Base-by-base conservation (phyloP, 768 basidiomycete genomes). In the Panellus pusillus region DNA sequence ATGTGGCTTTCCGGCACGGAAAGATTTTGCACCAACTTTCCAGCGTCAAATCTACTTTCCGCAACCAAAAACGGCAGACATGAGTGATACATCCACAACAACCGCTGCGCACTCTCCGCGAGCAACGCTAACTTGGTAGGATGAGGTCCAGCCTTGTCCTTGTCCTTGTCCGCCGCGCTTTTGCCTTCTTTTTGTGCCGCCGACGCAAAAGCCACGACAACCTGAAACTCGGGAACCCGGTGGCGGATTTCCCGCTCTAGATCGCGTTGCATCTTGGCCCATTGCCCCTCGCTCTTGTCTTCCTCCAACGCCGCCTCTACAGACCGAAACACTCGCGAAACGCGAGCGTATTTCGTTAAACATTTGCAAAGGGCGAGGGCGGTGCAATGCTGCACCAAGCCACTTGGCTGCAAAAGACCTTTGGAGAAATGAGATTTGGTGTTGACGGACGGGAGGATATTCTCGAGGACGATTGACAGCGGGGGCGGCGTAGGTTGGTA, bases 51-150 rank as follows among this genome's bases (percentile, higher is more conserved):
- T 45, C 85, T 77, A 24, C 84, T 83, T 66, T 94, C 93, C 0
- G 83, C 81, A 4, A 90, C 86, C 1, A 92, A 70, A 1, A 78
- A 73, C 0, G 93, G 91, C 27, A 95, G 68, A 54, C 83, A 85
- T 19, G 77, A 77, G 61, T 96, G 91, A 66, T 97, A 98, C 45
- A 95, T 75, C 81, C 87, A 89, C 55, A 97, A 72, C 38, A 98
- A 68, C 24, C 93, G 70, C 60, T 93, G 83, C 1, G 93, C 84
- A 45, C 81, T 79, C 71, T 98, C 95, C 0, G 86, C 80, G 27
- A 97, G 71, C 57, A 98, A 68, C 0, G 83, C 82, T 0, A 68
- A 70, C 66, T 74, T 81, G 50, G 72, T 75, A n/a, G 67, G 59
- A 51, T 58, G 56, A 18, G 29, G 47, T 15, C 29, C 58, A 9